phyloP scores from a whole-genome alignment of 2,329 filamentous ascomycete species.

The Aspergillus piperis region DNA sequence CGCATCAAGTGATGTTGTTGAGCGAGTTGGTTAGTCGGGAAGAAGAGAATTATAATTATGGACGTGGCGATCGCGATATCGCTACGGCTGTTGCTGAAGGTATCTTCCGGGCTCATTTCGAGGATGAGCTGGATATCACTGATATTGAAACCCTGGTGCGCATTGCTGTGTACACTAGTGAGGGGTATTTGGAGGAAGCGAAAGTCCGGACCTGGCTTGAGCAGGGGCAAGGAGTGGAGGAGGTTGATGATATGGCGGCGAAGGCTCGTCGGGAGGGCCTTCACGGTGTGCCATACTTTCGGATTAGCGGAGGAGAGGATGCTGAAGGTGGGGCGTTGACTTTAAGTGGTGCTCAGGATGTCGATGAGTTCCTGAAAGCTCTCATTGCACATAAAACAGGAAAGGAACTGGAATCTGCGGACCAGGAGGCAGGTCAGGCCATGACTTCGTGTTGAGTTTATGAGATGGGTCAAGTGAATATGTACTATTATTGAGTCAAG shows the following conservation, averaged over 20 bases:
- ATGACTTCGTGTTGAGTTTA: too few relatives aligned
- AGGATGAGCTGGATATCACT: constrained; percentile 23
- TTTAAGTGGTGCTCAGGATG: constrained; percentile 18
- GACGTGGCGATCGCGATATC: neutral
- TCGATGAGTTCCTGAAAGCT: constrained; percentile 21
- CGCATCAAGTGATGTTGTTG: constrained; percentile 20
- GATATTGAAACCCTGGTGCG: constrained; percentile 13
- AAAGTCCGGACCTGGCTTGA: constrained; percentile 16
- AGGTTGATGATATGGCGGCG: constrained; percentile 15
- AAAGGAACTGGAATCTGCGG: neutral
- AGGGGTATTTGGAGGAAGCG: constrained; percentile 10
- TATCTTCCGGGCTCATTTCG: constrained; percentile 24
- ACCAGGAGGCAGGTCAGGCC: neutral
- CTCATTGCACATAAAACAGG: constrained; percentile 14
- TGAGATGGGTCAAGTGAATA: too few relatives aligned
- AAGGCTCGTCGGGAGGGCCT: constrained; percentile 11
- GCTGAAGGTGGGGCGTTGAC: neutral
- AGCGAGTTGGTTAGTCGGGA: neutral
- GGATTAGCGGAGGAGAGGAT: constrained; percentile 17
- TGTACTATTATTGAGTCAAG: too few relatives aligned
- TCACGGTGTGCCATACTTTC: constrained; percentile 23
- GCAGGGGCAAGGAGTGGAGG: constrained; percentile 8
- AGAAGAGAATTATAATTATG: neutral
- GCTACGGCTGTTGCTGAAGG: constrained; percentile 18
- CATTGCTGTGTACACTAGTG: constrained; percentile 9